These are phyloP conservation scores for Populus nigra DNA, from an alignment of 345 rosid species.

Conservation along the genomic window DNA sequence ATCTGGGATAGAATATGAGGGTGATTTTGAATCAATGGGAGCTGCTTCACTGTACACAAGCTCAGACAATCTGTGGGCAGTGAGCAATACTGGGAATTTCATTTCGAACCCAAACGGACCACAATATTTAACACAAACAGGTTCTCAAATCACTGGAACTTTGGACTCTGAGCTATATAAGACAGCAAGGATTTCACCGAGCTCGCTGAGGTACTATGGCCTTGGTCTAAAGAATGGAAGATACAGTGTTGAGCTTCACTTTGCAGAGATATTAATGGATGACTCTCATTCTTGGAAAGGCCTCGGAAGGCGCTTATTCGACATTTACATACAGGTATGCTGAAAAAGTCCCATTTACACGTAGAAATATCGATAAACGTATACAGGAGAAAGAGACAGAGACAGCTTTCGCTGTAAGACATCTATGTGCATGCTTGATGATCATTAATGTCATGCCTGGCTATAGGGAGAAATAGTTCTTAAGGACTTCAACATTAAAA, in stretches of 20 bases:
- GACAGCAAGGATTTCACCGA: conserved; percentile 50
- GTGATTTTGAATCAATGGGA: conserved; percentile 39
- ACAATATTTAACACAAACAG: conserved; percentile 31
- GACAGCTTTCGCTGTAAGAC: background rate
- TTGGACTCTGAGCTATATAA: conserved; percentile 52
- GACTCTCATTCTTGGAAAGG: conserved; percentile 49
- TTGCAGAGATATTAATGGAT: conserved; percentile 53
- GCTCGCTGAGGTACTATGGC: conserved; percentile 54
- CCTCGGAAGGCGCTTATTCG: conserved; percentile 52
- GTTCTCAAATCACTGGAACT: conserved; percentile 45
- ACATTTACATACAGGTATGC: conserved; percentile 50
- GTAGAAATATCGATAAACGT: background rate
- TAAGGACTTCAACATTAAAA: conserved; percentile 43
- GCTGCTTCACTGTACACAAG: conserved; percentile 44
- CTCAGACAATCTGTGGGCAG: conserved; percentile 43
- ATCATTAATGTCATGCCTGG: background rate
- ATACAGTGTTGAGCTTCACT: conserved; percentile 48
- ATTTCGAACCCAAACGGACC: conserved; percentile 45
- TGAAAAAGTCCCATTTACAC: background rate
- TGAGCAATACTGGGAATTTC: conserved; percentile 46
- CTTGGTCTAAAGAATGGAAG: conserved; percentile 46
- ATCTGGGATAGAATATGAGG: conserved; percentile 37
- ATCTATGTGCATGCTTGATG: background rate
- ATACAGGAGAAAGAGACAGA: background rate
- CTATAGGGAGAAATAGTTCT: conserved; percentile 45